These are phyloP conservation scores for Ogataea hybrid DNA, from an alignment of 1,139 yeast species.

Conservation along the genomic window DNA sequence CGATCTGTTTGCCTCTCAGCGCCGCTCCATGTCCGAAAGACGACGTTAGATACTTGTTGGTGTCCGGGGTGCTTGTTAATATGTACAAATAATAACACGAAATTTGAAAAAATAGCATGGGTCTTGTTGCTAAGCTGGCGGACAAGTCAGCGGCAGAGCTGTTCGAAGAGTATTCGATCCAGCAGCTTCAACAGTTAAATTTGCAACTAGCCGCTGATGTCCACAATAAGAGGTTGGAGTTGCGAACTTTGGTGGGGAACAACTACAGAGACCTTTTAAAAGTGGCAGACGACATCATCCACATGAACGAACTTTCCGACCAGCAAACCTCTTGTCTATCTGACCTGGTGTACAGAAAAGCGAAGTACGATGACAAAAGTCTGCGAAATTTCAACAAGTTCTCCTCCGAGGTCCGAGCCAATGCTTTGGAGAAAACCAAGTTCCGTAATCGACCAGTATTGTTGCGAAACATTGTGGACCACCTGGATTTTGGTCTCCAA, in stretches of 20 bases:
- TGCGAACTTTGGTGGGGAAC: constrained; percentile 59
- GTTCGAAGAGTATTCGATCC: constrained; percentile 27
- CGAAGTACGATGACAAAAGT: constrained; percentile 25
- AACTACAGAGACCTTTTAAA: constrained; percentile 66
- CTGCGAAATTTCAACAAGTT: constrained; percentile 23
- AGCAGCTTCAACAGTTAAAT: constrained; percentile 26
- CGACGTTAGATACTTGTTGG: constrained; percentile 1
- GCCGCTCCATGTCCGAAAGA: constrained; percentile 26
- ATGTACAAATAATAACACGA: constrained; percentile 14
- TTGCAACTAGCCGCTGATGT: constrained; percentile 22
- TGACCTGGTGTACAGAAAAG: constrained; percentile 27
- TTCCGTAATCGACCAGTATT: constrained; percentile 18
- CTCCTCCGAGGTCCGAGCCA: constrained; percentile 8
- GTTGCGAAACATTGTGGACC: constrained; percentile 28
- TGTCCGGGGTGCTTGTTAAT: constrained; percentile 2
- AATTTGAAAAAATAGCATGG: constrained; percentile 3
- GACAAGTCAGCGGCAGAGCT: constrained; percentile 23
- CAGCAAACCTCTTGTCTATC: constrained; percentile 26
- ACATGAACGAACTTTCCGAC: constrained; percentile 45
- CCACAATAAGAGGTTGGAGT: constrained; percentile 37
- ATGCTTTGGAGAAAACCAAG: constrained; percentile 13
- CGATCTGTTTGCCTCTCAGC: constrained; percentile 41
- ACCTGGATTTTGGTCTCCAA: constrained; percentile 22
- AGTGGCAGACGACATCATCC: constrained; percentile 66
- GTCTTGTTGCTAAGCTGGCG: constrained; percentile 7